Percentiles rank a stretch among this genome's conserved stretches.
Conservation (phyloP, 345 rosid species). For the Dipteronia dyeriana region DNA sequence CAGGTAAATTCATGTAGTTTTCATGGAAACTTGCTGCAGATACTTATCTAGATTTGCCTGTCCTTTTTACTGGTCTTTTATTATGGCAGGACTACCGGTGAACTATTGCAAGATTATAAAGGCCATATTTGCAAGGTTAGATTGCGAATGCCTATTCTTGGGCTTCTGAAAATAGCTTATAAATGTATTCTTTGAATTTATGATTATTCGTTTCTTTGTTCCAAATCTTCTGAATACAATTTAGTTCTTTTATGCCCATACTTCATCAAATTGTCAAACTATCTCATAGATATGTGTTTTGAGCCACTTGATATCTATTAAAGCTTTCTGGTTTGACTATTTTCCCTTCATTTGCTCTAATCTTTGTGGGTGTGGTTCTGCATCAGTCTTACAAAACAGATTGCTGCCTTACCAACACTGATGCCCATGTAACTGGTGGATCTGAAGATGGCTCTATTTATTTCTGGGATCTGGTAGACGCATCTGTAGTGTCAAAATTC, state of each 20-base stretch:
- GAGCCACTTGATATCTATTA: background rate
- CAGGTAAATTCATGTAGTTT: constrained; percentile 39
- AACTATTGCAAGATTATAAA: constrained; percentile 87
- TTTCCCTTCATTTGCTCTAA: constrained; percentile 7
- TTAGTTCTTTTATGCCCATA: background rate
- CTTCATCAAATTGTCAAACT: background rate
- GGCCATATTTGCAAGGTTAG: constrained; percentile 93
- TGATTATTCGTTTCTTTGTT: background rate
- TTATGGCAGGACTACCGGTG: constrained; percentile 69
- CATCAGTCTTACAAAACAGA: constrained; percentile 87
- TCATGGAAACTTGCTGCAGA: constrained; percentile 8
- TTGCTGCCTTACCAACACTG: constrained; percentile 87
- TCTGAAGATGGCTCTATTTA: constrained; percentile 92
- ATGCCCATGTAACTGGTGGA: constrained; percentile 87
- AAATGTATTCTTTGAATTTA: constrained; percentile 2
- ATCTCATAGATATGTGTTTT: background rate
- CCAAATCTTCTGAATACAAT: background rate
- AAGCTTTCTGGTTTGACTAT: background rate
- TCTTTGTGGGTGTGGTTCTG: constrained; percentile 14
- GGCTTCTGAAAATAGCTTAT: constrained; percentile 1
- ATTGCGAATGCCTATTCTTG: constrained; percentile 17
- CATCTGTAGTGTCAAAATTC: constrained; percentile 69
- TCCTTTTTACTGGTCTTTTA: constrained; percentile 18
- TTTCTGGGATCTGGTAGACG: constrained; percentile 98
- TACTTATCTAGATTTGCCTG: background rate